Conservation (phyloP, 495 filamentous ascomycete genomes). For the Hypoxylon crocopeplum region DNA sequence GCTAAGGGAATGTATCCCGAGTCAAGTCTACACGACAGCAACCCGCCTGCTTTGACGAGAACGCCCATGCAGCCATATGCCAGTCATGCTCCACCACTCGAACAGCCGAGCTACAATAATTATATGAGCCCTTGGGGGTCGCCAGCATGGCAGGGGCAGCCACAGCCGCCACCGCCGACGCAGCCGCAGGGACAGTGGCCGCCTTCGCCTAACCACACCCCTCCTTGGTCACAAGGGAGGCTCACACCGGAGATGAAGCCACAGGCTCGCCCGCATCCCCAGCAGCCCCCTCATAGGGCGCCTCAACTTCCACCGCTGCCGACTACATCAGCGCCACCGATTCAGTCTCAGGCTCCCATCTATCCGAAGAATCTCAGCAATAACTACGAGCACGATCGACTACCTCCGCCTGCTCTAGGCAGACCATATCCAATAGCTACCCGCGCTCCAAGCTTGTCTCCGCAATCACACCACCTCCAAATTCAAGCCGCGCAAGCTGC, state of each 20-base stretch:
- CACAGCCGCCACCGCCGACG: no score
- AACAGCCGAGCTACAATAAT: slow-evolving; percentile 32
- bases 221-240: slow-evolving; percentile 37
- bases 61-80: slow-evolving; percentile 55
- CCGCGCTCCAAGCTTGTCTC: slow-evolving; percentile 37
- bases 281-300: slow-evolving; percentile 36
- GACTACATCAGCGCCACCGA: slow-evolving; percentile 29
- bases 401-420: slow-evolving; percentile 18
- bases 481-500: slow-evolving; percentile 34
- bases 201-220: slow-evolving; percentile 60
- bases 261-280: slow-evolving; percentile 27
- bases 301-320: slow-evolving; percentile 36
- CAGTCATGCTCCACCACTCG: slow-evolving; percentile 57
- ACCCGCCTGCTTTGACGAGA: slow-evolving; percentile 55
- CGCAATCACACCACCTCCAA: slow-evolving; percentile 49
- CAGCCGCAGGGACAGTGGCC: slow-evolving; percentile 69
- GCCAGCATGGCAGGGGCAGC: slow-evolving; percentile 57
- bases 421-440: slow-evolving; percentile 12
- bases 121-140: slow-evolving; percentile 51
- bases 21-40: slow-evolving; percentile 88
- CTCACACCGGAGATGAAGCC: slow-evolving; percentile 30
- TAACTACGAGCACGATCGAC: slow-evolving; percentile 25
- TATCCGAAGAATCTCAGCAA: slow-evolving; percentile 15
- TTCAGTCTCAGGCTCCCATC: slow-evolving; percentile 22
- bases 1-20: slow-evolving; percentile 95